Percentiles rank a stretch among this genome's conserved stretches.
Evolutionary conservation across 331 rosid genomes (phyloP).

Genomic region (Pyrus hybrid): DNA sequence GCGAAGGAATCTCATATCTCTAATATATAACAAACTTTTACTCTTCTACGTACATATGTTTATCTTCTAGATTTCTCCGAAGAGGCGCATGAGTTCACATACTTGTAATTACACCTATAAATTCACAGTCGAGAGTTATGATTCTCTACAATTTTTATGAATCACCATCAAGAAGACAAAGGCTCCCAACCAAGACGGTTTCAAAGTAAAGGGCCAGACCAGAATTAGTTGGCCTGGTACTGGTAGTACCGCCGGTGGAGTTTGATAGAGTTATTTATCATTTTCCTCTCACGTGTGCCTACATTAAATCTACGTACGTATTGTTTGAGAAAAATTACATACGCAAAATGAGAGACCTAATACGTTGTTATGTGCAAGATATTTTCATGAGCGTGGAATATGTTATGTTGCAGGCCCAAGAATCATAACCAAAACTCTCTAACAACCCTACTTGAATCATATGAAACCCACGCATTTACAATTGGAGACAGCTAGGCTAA

Average conservation of each 20-base stretch:
- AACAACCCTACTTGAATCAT: background rate
- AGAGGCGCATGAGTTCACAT: too few species aligned
- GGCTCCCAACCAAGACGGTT: too few species aligned
- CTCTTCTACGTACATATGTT: too few species aligned
- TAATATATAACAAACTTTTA: too few species aligned
- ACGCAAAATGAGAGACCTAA: background rate
- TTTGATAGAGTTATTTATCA: background rate
- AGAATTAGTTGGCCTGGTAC: too few species aligned
- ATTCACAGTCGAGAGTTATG: too few species aligned
- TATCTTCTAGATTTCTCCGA: too few species aligned
- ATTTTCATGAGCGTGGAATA: background rate
- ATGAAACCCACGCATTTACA: background rate
- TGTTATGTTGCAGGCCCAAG: background rate
- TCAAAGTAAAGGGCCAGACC: too few species aligned
- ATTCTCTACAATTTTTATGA: too few species aligned
- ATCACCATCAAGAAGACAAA: too few species aligned
- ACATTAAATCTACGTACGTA: background rate
- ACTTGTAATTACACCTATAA: too few species aligned
- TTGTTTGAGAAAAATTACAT: background rate
- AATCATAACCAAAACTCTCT: background rate
- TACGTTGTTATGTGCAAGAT: background rate
- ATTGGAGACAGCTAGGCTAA: background rate
- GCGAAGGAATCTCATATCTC: too few species aligned
- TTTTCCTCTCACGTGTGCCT: background rate
- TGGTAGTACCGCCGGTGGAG: background rate